Evolutionary conservation across 768 basidiomycete species (phyloP).

Genomic region (Pleurotus eryngii): DNA sequence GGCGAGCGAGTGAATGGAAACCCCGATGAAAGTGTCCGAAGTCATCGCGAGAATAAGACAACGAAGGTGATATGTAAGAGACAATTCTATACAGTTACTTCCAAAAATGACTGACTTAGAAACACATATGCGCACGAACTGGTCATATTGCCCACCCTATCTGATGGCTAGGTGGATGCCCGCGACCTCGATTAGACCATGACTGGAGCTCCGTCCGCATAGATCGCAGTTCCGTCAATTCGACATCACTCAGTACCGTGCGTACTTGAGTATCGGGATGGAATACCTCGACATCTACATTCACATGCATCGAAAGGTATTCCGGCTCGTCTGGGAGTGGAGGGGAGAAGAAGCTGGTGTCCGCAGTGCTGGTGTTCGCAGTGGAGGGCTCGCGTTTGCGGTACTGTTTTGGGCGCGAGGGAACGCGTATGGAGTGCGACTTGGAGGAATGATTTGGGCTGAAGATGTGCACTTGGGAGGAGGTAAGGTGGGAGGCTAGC

Average conservation of each 20-base stretch:
- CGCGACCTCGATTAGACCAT: not conserved
- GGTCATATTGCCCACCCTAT: constrained; percentile 7
- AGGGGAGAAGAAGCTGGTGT: constrained; percentile 7
- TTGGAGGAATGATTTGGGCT: not conserved
- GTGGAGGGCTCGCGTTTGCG: not conserved
- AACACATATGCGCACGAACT: not conserved
- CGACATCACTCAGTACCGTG: constrained; percentile 23
- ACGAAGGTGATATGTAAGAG: too few relatives aligned
- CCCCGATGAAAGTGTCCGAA: too few relatives aligned
- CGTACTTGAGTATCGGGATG: not conserved
- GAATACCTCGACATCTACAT: not conserved
- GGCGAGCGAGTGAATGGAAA: too few relatives aligned
- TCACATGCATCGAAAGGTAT: constrained; percentile 2
- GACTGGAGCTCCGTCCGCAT: constrained; percentile 23
- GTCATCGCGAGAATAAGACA: too few relatives aligned
- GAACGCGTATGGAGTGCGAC: not conserved
- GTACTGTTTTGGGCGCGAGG: constrained; percentile 5
- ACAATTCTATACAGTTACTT: too few relatives aligned
- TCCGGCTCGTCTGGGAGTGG: constrained; percentile 6
- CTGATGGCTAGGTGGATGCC: not conserved
- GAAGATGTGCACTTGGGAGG: not conserved
- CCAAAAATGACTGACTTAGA: too few relatives aligned
- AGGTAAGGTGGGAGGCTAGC: constrained; percentile 2
- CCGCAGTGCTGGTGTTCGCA: not conserved
- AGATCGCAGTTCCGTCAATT: constrained; percentile 30